These are phyloP conservation scores for Irpex rosettiformis DNA, from an alignment of 1,284 basidiomycete genomes.

Conservation along the genomic window DNA sequence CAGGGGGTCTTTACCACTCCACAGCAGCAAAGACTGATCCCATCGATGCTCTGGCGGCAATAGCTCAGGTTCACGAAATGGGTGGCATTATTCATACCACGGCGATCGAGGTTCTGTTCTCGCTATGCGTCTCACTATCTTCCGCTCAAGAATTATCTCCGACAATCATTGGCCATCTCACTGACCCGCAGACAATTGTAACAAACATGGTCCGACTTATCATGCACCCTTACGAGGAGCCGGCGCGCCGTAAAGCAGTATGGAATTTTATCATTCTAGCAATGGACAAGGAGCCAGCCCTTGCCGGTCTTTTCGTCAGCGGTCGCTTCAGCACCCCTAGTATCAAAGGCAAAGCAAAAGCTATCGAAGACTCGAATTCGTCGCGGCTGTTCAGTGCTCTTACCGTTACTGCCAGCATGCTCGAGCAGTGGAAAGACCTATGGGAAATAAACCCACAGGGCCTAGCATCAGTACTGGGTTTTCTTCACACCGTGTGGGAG, in stretches of 20 bases:
- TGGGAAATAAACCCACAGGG: constrained; percentile 77
- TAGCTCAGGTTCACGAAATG: constrained; percentile 59
- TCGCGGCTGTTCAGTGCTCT: constrained; percentile 50
- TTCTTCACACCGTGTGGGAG: constrained; percentile 81
- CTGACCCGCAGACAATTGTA: constrained; percentile 66
- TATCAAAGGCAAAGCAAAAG: constrained; percentile 37
- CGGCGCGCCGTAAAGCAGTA: constrained; percentile 63
- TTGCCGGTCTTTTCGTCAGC: constrained; percentile 79
- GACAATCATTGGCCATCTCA: constrained; percentile 70
- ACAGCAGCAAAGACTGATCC: constrained; percentile 52
- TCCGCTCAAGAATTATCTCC: constrained; percentile 53
- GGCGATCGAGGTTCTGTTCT: constrained; percentile 62
- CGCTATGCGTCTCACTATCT: constrained; percentile 66
- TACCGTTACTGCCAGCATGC: constrained; percentile 60
- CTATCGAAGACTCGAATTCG: constrained; percentile 20
- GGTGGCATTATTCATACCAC: constrained; percentile 58
- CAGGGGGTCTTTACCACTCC: constrained; percentile 42
- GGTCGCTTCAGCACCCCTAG: constrained; percentile 59
- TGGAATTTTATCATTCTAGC: constrained; percentile 86
- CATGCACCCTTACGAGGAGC: constrained; percentile 69
- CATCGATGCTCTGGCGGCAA: constrained; percentile 65
- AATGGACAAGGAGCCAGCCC: constrained; percentile 83
- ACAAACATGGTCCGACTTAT: constrained; percentile 60
- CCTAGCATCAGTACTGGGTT: constrained; percentile 73
- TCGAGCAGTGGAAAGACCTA: constrained; percentile 66